Evolutionary conservation across 202 grass and related monocot genomes (phyloP).

Genomic region (Musa balbisiana): DNA sequence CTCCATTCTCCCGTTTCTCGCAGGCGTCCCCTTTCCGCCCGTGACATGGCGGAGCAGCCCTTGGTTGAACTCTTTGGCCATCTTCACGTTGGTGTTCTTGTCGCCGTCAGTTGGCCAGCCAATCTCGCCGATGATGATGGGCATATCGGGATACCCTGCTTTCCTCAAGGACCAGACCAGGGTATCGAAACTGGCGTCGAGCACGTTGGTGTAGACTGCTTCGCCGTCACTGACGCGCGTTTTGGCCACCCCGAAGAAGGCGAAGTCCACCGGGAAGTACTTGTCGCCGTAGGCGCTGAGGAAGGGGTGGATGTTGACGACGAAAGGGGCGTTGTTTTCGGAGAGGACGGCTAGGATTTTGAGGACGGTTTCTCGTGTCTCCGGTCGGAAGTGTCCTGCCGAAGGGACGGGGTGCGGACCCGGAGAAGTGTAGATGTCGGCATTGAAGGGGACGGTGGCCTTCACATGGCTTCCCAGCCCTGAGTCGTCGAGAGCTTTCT

Average conservation of each 20-base stretch:
- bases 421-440: conserved; percentile 55
- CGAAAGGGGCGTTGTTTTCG: conserved; percentile 44
- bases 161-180: conserved; percentile 41
- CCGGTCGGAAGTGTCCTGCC: conserved; percentile 25
- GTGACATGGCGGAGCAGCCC: conserved; percentile 34
- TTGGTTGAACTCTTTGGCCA: conserved; percentile 46
- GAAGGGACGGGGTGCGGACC: conserved; percentile 25
- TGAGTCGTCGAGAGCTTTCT: conserved; percentile 49
- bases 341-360: conserved; percentile 43
- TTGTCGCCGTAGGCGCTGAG: conserved; percentile 40
- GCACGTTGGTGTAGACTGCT: conserved; percentile 24
- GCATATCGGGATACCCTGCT: conserved; percentile 30
- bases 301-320: conserved; percentile 73
- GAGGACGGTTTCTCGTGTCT: conserved; percentile 31
- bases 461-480: conserved; percentile 36
- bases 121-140: conserved; percentile 44
- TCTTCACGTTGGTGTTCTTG: conserved; percentile 28
- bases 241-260: conserved; percentile 50
- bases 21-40: conserved; percentile 31
- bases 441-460: conserved; percentile 53
- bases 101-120: conserved; percentile 67
- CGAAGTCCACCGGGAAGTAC: conserved; percentile 49
- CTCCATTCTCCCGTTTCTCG: conserved; percentile 17
- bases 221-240: conserved; percentile 36
- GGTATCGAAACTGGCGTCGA: conserved; percentile 34